Evolutionary conservation across 495 filamentous ascomycete genomes (phyloP).

Genomic region (Trichocladium uniseriatum): DNA sequence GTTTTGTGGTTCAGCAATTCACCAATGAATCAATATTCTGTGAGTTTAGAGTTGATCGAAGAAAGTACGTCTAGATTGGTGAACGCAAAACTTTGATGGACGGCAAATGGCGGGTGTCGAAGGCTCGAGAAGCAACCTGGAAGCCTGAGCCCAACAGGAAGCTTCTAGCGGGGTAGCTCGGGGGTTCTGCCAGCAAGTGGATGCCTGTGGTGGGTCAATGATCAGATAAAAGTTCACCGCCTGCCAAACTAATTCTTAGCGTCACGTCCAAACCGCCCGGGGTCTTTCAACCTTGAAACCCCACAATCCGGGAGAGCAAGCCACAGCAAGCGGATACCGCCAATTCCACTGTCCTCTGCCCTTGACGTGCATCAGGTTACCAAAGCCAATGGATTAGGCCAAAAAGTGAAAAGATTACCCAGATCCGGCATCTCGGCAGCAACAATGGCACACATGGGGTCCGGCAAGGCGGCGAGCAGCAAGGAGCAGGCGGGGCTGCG

Average conservation of each 20-base stretch:
- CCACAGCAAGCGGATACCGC: background rate
- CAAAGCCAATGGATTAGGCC: background rate
- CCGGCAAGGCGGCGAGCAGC: slow-evolving; percentile 9
- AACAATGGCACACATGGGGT: slow-evolving; percentile 10
- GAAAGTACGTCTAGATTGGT: no score
- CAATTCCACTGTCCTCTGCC: background rate
- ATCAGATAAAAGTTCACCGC: background rate
- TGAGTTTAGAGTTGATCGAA: no score
- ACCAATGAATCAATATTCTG: no score
- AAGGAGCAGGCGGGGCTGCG: slow-evolving; percentile 52
- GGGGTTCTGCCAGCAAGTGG: background rate
- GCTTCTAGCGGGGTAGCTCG: slow-evolving; percentile 1
- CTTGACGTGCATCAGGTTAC: background rate
- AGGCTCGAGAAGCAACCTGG: background rate
- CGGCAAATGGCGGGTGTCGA: no score
- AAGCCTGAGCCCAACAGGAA: background rate
- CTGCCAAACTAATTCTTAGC: background rate
- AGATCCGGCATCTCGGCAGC: background rate
- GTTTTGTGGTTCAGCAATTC: no score
- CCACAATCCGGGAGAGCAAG: background rate
- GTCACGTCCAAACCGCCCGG: background rate
- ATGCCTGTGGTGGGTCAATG: background rate
- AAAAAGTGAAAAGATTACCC: background rate
- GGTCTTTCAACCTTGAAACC: no score
- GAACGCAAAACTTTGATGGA: no score